These are phyloP conservation scores for Colletotrichum limetticola DNA, from an alignment of 2,329 filamentous ascomycete genomes.

Conservation along the genomic window DNA sequence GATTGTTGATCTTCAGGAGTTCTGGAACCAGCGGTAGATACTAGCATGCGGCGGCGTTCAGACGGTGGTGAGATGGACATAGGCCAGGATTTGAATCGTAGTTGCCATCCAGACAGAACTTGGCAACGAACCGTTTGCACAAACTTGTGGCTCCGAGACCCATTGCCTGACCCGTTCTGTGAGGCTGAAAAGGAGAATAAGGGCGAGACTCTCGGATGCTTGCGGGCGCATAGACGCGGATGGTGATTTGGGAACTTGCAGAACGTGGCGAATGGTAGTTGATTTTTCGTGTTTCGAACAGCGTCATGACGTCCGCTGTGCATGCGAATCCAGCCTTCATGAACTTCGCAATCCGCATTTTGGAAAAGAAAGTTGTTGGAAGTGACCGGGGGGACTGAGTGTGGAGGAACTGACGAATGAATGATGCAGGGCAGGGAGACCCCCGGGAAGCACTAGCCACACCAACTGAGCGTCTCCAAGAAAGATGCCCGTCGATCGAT, in stretches of 20 bases:
- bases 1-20: slow-evolving; percentile 16
- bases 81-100: slow-evolving; percentile 12
- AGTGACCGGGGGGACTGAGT: slow-evolving; percentile 6
- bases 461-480: slow-evolving; percentile 30
- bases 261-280: slow-evolving; percentile 25
- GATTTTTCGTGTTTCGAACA: slow-evolving; percentile 25
- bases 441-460: slow-evolving; percentile 33
- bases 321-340: slow-evolving; percentile 18
- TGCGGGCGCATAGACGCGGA: slow-evolving; percentile 18
- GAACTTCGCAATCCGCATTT: slow-evolving; percentile 27
- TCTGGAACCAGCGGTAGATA: slow-evolving; percentile 26
- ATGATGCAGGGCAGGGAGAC: slow-evolving; percentile 34
- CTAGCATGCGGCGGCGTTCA: slow-evolving; percentile 34
- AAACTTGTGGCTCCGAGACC: slow-evolving; percentile 13
- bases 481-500: slow-evolving; percentile 41
- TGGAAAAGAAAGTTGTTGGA: slow-evolving; percentile 29
- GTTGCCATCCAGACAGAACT: slow-evolving; percentile 5
- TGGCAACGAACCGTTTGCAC: slow-evolving; percentile 9
- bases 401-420: slow-evolving; percentile 35
- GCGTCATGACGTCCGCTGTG: slow-evolving; percentile 32
- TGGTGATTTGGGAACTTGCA: neutral
- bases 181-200: slow-evolving; percentile 28
- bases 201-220: slow-evolving; percentile 5
- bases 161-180: slow-evolving; percentile 1
- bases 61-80: slow-evolving; percentile 14